Base-by-base conservation (phyloP, 2,329 filamentous ascomycete genomes). In the Boeremia lycopersici region DNA sequence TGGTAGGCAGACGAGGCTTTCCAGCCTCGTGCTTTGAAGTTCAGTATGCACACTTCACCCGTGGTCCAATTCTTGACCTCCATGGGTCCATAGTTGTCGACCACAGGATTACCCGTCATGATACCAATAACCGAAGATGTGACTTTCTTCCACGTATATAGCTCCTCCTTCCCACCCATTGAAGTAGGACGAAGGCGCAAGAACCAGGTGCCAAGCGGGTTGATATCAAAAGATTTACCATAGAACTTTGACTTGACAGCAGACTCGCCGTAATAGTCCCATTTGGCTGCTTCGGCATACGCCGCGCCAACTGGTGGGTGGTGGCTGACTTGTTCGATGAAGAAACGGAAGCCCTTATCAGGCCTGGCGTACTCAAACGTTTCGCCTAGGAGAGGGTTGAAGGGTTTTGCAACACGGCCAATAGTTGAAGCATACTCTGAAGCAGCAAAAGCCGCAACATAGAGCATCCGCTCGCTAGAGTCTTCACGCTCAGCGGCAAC, bases 101-200 rank as follows among this genome's bases (percentile, higher is more conserved):
- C 90, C 0, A 90, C 90, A 0, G 95, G 95, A 65, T 91, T 96
- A 42, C 95, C 95, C 0, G 93, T 98, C 68, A 99, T 97, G 75
- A 99, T 99, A 54, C 95, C 95, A 56, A 98, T 88, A n/a, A 99
- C 95, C 1, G 93, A 96, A 1, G 92, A 95, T 0, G 93, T 98
- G 15, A 97, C 92, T 78, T 99, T 99, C 78, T 97, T 98, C 95
- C 95, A 99, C 0, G 93, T 97, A 76, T 96, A 99, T 1, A 97
- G 80, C 64, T 99, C 95, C 60, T 90, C 87, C 66, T 89, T 67
- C 11, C 70, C 68, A 6, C 68, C 88, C 3, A 89, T 91, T 3
- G 85, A 81, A 0, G 83, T 84, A 0, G 93, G 91, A 1, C 91
- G 88, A 26, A 99, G 81, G 69, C 84, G 90, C 56, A 98, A 79